Conservation (phyloP, 768 basidiomycete genomes). For the Hydnomerulius pinastri region DNA sequence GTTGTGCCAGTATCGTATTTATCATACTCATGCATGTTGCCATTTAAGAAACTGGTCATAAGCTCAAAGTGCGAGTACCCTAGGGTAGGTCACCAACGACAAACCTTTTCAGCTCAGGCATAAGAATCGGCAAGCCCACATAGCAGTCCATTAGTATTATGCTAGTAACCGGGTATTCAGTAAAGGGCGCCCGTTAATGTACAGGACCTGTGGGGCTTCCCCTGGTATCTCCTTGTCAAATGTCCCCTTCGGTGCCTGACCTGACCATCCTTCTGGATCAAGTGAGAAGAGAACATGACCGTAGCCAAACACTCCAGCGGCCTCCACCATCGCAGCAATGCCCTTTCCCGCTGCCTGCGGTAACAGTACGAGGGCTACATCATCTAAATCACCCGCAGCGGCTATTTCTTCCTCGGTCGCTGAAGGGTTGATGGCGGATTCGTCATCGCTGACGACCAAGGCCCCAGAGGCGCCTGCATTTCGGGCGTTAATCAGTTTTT, state of each 20-base stretch:
- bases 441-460: constrained; percentile 69
- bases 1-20: not conserved
- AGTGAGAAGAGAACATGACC: constrained; percentile 56
- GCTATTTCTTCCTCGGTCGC: constrained; percentile 56
- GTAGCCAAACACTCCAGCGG: constrained; percentile 45
- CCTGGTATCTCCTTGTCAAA: constrained; percentile 27
- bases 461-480: constrained; percentile 76
- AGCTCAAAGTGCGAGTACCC: too few species aligned
- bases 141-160: constrained; percentile 28
- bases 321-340: constrained; percentile 57
- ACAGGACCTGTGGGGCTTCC: constrained; percentile 55
- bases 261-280: constrained; percentile 38
- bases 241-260: constrained; percentile 17
- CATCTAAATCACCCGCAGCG: constrained; percentile 57
- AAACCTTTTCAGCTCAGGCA: too few species aligned
- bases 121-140: too few species aligned
- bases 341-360: constrained; percentile 51
- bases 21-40: not conserved
- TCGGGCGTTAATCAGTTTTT: constrained; percentile 74
- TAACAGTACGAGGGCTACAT: constrained; percentile 62
- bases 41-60: not conserved
- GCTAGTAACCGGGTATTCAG: constrained; percentile 73
- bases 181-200: constrained; percentile 76
- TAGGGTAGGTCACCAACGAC: too few species aligned
- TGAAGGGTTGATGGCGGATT: constrained; percentile 64